Base-by-base conservation (phyloP, 164 flowering plant species). In the Liriodendron chinense region DNA sequence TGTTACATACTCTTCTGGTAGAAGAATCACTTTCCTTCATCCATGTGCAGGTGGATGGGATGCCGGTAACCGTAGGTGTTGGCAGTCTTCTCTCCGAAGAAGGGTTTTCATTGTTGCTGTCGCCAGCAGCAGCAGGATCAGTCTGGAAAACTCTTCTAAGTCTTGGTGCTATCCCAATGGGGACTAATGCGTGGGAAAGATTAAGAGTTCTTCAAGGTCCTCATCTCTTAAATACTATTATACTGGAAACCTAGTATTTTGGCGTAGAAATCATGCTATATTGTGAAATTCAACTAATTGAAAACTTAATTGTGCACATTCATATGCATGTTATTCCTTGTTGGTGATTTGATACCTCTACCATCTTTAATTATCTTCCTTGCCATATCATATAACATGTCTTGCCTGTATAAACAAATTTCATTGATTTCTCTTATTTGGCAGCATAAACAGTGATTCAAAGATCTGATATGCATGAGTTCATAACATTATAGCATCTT, bases 21-120 rank as follows among this genome's bases (percentile, higher is more conserved):
- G 18, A 53, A 53, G 21, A 18, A 63, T 47, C 50, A 63, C 65
- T 26, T 24, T 23, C 47, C 64, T 48, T 64, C 23, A 25, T 63
- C 48, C 34, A 48, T 73, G 76, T 80, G 67, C 84, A 94, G 98
- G 92, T 91, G 65, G 84, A 84, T 83, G 94, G 91, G 61, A 83
- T 86, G 90, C 98, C 98, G 25, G 20, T 94, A 72, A 92, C 98
- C 71, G 88, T 89, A 59, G 95, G 94, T n/a, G 96, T 90, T 72
- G 98, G 98, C 70, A 91, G 75, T 83, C 21, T 89, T 62, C 75
- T 94, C 72, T 87, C 92, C 69, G 89, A 85, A 74, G 93, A 86
- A 73, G 97, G 98, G 12, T 94, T 82, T 80, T 88, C 97, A 25
- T 59, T 94, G 74, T 72, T 92, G 83, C 83, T 87, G 84, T 79